Evolutionary conservation across 2,329 filamentous ascomycete species (phyloP).

Genomic region (Alternaria brassicicola): DNA sequence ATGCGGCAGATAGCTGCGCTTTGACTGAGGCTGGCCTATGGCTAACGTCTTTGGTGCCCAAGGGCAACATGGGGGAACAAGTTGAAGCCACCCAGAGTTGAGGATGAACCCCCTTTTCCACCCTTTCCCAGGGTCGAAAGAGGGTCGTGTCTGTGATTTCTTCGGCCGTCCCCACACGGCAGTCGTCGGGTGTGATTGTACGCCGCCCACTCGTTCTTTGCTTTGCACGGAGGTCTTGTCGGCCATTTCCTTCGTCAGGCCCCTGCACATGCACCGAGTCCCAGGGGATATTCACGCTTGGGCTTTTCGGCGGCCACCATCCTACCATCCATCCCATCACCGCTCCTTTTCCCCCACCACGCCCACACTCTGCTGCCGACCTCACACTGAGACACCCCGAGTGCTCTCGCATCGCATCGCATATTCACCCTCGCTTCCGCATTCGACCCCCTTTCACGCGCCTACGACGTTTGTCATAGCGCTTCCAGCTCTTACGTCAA

Average conservation of each 20-base stretch:
- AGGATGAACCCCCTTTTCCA: slow-evolving; percentile 9
- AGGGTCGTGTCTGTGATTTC: background rate
- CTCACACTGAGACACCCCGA: slow-evolving; percentile 6
- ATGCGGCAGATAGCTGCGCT: slow-evolving; percentile 11
- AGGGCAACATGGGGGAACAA: slow-evolving; percentile 4
- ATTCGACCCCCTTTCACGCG: background rate
- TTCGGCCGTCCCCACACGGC: background rate
- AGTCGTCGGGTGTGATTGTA: background rate
- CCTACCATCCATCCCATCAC: slow-evolving; percentile 2
- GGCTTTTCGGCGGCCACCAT: slow-evolving; percentile 3
- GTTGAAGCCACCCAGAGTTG: slow-evolving; percentile 8
- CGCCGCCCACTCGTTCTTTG: slow-evolving; percentile 13
- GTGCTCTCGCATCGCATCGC: background rate
- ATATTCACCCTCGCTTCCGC: background rate
- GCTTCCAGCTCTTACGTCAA: slow-evolving; percentile 1
- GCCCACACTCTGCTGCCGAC: slow-evolving; percentile 1
- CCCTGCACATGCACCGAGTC: slow-evolving; percentile 11
- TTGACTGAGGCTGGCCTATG: slow-evolving; percentile 5
- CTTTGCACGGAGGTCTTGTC: slow-evolving; percentile 3
- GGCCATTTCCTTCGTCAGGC: slow-evolving; percentile 10
- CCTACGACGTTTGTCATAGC: background rate
- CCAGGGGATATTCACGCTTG: slow-evolving; percentile 9
- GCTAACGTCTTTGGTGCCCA: slow-evolving; percentile 7
- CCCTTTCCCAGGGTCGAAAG: background rate
- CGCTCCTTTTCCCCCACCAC: slow-evolving; percentile 18